Conservation (phyloP, 2,329 filamentous ascomycete genomes). For the Trichoderma citrinoviride region DNA sequence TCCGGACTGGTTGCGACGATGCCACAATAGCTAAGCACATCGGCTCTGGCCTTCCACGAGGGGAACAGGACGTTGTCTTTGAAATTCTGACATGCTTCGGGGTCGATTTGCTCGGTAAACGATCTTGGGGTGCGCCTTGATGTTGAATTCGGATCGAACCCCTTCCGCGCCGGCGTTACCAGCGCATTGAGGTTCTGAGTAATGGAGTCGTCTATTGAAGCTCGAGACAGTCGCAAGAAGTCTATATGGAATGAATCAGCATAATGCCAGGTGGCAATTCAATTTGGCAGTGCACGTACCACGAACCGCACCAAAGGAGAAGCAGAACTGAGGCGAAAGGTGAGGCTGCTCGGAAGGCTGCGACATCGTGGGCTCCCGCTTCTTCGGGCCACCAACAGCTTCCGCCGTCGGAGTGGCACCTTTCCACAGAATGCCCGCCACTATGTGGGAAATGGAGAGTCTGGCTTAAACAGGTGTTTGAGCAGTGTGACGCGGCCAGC, state of each 20-base stretch:
- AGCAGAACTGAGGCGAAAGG: constrained; percentile 75
- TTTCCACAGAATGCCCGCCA: constrained; percentile 53
- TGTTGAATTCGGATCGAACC: constrained; percentile 80
- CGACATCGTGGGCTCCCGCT: constrained; percentile 43
- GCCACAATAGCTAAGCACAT: constrained; percentile 86
- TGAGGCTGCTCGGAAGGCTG: constrained; percentile 46
- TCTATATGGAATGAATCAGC: constrained; percentile 56
- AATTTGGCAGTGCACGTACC: constrained; percentile 47
- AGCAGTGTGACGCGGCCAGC: constrained; percentile 11
- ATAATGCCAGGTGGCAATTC: background rate
- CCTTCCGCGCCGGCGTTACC: constrained; percentile 65
- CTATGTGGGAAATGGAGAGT: constrained; percentile 31
- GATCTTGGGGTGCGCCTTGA: constrained; percentile 57
- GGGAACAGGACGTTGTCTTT: constrained; percentile 79
- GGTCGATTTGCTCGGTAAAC: constrained; percentile 54
- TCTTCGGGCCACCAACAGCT: constrained; percentile 34
- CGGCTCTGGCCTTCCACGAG: constrained; percentile 78
- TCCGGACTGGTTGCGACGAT: constrained; percentile 84
- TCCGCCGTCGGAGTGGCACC: constrained; percentile 40
- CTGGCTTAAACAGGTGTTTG: background rate
- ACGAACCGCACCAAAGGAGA: constrained; percentile 65
- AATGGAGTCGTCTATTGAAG: constrained; percentile 88
- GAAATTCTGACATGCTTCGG: constrained; percentile 65
- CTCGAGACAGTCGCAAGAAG: constrained; percentile 83
- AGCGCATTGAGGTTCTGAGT: constrained; percentile 90